Conservation (phyloP, 1,284 basidiomycete genomes). For the Rhizopogon hawkerae region DNA sequence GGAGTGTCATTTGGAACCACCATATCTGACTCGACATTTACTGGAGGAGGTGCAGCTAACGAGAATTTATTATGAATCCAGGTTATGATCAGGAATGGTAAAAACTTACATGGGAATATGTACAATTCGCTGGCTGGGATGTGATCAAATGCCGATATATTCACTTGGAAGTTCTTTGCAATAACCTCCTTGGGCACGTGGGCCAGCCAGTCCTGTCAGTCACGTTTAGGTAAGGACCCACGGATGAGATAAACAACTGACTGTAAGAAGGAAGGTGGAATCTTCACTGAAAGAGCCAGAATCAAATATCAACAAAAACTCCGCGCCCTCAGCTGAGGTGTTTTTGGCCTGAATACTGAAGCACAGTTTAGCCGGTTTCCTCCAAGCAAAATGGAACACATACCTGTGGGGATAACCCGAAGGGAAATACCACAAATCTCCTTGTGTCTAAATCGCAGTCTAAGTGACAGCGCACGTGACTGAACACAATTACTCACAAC, state of each 20-base stretch:
- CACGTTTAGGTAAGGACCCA: background rate
- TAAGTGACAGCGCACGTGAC: background rate
- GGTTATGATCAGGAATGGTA: background rate
- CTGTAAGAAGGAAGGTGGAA: slow-evolving; percentile 40
- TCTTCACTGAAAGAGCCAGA: slow-evolving; percentile 50
- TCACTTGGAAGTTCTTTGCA: slow-evolving; percentile 44
- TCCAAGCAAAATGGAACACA: too few species aligned
- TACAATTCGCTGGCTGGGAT: slow-evolving; percentile 44
- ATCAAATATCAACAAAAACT: slow-evolving; percentile 56
- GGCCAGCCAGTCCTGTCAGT: slow-evolving; percentile 39
- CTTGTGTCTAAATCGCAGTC: slow-evolving; percentile 22
- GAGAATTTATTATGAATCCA: slow-evolving; percentile 8
- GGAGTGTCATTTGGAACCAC: slow-evolving; percentile 39
- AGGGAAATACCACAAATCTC: slow-evolving; percentile 56
- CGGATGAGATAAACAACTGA: slow-evolving; percentile 3
- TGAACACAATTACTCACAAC: slow-evolving; percentile 29
- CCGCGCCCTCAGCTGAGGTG: slow-evolving; percentile 38
- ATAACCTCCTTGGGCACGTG: slow-evolving; percentile 46
- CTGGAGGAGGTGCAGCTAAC: slow-evolving; percentile 32
- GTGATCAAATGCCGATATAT: slow-evolving; percentile 35
- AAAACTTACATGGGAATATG: slow-evolving; percentile 41
- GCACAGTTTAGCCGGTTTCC: background rate
- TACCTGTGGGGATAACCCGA: slow-evolving; percentile 31
- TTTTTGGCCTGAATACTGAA: slow-evolving; percentile 42
- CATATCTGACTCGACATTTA: slow-evolving; percentile 30